A percentile compares a stretch with the other conserved stretches of the same genome.
phyloP scores from a whole-genome alignment of 129 eudicot species.

The Saussurea involucrata region DNA sequence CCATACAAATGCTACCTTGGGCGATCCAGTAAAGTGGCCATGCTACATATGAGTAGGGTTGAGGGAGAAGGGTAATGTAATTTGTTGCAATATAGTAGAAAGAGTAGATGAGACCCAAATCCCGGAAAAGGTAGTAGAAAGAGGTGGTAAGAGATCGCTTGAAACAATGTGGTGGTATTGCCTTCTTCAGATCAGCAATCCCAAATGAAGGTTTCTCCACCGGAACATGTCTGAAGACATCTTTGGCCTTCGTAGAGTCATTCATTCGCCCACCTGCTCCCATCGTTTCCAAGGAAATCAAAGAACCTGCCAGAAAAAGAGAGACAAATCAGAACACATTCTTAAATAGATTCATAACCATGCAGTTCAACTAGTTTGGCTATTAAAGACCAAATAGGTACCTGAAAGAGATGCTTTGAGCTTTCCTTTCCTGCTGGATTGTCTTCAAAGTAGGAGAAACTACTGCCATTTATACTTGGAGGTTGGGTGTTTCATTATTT shows the following conservation, averaged over 20 bases:
- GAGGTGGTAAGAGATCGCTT: constrained; percentile 29
- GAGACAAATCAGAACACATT: neutral
- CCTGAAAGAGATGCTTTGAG: neutral
- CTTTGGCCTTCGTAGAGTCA: neutral
- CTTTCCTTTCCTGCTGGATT: neutral
- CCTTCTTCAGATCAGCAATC: constrained; percentile 32
- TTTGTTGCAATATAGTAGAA: constrained; percentile 29
- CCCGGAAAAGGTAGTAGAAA: constrained; percentile 16
- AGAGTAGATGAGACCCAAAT: constrained; percentile 2
- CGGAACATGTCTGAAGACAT: constrained; percentile 24
- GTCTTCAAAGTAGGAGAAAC: neutral
- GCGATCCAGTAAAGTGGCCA: constrained; percentile 34
- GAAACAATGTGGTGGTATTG: constrained; percentile 42
- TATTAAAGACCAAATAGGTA: neutral
- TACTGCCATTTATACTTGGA: neutral
- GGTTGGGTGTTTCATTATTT: neutral
- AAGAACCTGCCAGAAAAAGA: neutral
- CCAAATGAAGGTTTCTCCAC: constrained; percentile 29
- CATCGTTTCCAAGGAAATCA: constrained; percentile 5
- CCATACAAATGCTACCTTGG: constrained; percentile 27
- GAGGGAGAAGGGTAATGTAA: constrained; percentile 27
- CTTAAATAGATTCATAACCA: neutral
- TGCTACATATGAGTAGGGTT: constrained; percentile 23
- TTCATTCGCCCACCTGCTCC: constrained; percentile 39
- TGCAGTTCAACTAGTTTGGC: neutral